These are phyloP conservation scores for Ganoderma lingzhi DNA, from an alignment of 1,284 basidiomycete species.

Conservation along the genomic window DNA sequence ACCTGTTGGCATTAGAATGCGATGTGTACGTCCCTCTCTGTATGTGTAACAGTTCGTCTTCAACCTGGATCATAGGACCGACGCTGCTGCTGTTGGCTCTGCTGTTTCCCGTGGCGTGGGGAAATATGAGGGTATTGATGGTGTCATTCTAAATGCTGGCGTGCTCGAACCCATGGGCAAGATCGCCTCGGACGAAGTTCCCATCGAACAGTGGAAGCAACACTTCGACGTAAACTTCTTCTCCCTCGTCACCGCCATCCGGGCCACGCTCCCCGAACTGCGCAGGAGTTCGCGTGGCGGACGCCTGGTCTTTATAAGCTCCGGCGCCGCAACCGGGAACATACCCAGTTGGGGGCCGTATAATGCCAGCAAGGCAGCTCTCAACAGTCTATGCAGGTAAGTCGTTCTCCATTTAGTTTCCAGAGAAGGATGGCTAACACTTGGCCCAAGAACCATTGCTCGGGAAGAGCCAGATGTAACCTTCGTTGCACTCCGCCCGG, in stretches of 20 bases:
- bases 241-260: constrained; percentile 75
- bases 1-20: constrained; percentile 68
- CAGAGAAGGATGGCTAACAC: background rate
- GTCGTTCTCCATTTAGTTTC: constrained; percentile 19
- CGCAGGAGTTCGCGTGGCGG: constrained; percentile 68
- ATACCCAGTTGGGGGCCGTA: constrained; percentile 80
- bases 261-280: constrained; percentile 71
- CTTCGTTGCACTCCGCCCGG: constrained; percentile 83
- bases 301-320: constrained; percentile 81
- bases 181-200: constrained; percentile 46
- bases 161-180: constrained; percentile 62
- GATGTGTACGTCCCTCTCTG: constrained; percentile 66
- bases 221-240: constrained; percentile 89
- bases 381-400: constrained; percentile 84
- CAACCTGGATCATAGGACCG: constrained; percentile 50
- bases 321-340: constrained; percentile 80
- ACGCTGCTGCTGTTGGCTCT: constrained; percentile 61
- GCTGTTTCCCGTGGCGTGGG: constrained; percentile 58
- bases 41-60: constrained; percentile 23
- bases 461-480: constrained; percentile 82
- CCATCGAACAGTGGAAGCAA: constrained; percentile 62
- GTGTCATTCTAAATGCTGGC: constrained; percentile 83
- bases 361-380: constrained; percentile 82
- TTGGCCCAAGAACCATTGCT: constrained; percentile 72
- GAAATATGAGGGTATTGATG: constrained; percentile 72